Evolutionary conservation across 352 stramenopile genomes (phyloP).

Genomic region (Phytophthora sojae): DNA sequence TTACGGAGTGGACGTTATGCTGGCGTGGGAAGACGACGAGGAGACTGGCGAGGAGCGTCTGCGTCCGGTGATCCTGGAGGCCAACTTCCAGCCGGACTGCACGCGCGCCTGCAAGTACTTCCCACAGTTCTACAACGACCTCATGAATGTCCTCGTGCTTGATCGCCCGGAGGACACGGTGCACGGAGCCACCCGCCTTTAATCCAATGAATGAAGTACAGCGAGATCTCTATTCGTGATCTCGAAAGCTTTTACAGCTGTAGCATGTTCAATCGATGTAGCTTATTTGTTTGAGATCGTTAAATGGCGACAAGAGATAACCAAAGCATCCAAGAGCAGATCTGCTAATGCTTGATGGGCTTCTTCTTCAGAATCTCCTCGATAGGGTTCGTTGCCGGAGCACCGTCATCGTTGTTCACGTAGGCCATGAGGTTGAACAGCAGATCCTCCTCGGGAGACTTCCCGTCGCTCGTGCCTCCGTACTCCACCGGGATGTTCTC

Average conservation of each 20-base stretch:
- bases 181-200: slow-evolving; percentile 51
- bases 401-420: slow-evolving; percentile 71
- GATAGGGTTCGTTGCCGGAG: slow-evolving; percentile 64
- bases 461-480: slow-evolving; percentile 67
- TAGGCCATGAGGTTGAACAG: slow-evolving; percentile 82
- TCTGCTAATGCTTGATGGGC: slow-evolving; percentile 48
- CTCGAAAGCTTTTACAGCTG: background rate
- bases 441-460: slow-evolving; percentile 71
- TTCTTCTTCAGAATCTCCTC: slow-evolving; percentile 56
- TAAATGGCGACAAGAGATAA: slow-evolving; percentile 7
- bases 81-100: slow-evolving; percentile 69
- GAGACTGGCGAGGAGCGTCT: slow-evolving; percentile 50
- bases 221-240: background rate
- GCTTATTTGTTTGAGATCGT: slow-evolving; percentile 8
- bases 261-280: slow-evolving; percentile 13
- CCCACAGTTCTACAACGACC: slow-evolving; percentile 61
- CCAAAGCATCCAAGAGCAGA: background rate
- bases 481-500: slow-evolving; percentile 88
- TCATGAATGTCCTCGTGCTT: slow-evolving; percentile 65
- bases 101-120: slow-evolving; percentile 64
- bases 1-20: slow-evolving; percentile 67
- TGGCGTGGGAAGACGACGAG: slow-evolving; percentile 49
- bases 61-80: slow-evolving; percentile 56
- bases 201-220: slow-evolving; percentile 5
- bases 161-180: slow-evolving; percentile 46